Base-by-base conservation (phyloP, 2,329 filamentous ascomycete genomes). In the Aspergillus vadensis region DNA sequence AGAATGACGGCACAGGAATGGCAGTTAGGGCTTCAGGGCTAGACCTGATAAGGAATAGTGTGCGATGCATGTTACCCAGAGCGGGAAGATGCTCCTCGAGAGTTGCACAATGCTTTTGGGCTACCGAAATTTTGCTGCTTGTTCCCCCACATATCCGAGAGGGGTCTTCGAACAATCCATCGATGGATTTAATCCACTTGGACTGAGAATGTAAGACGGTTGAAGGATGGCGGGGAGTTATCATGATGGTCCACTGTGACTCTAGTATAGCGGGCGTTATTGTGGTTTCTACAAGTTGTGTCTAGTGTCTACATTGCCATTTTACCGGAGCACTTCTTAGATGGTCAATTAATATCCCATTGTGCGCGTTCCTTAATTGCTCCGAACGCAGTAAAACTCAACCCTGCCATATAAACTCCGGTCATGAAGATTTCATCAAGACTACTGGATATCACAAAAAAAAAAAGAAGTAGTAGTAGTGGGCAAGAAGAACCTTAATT, bases 381-480 rank as follows among this genome's bases (percentile, higher is more conserved):
- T 67, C 72, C 70, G 62, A 66, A 66, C 32, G 32, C 32, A 36
- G 5, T 68, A 55, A 57, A 55, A 44, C 69, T 36, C 32, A 67
- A 67, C 72, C 69, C 65, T 69, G 67, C 30, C 52, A 62, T 50
- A 36, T 36, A 36, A 43, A 58, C 50, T 57, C 41, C 58, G 19
- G 60, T 63, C 58, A 56, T 63, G 52, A 63, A 36, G 25, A 63
- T 47, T 32, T 63, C 61, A 60, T 44, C 25, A 63, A 60, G 59
- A 53, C 65, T 67, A 67, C 65, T 63, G 59, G 56, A 65, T 64
- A 65, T 69, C 71, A 67, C 68, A 71, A 68, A n/a, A 39, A 68
- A n/a, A 39, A 5, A 56, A 70, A 69, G 69, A 65, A 67, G 25
- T 8, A 36, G 30, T 14, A 36, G 65, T 63, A 62, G 58, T 63